Evolutionary conservation across 2,329 filamentous ascomycete genomes (phyloP).

Genomic region (Alternaria incomplexa): DNA sequence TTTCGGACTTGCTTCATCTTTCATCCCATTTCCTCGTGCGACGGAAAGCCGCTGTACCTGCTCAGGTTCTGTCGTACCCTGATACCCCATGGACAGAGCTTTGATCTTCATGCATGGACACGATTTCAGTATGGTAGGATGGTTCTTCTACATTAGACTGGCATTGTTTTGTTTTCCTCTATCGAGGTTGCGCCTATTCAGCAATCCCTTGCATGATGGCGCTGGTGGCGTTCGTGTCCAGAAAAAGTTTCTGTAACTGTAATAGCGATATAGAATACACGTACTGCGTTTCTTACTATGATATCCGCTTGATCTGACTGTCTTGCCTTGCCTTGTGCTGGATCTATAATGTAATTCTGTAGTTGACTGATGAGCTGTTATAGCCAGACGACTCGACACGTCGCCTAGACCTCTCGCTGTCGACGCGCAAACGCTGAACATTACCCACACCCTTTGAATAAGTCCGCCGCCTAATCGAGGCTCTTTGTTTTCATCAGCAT

Average conservation of each 20-base stretch:
- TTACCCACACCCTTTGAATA: background rate
- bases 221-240: conserved; percentile 30
- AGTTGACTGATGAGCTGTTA: background rate
- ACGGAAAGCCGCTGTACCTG: conserved; percentile 11
- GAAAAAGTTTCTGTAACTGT: conserved; percentile 34
- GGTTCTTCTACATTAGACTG: conserved; percentile 34
- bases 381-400: background rate
- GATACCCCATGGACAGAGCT: conserved; percentile 40
- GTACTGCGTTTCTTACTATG: conserved; percentile 6
- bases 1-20: conserved; percentile 18
- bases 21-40: conserved; percentile 7
- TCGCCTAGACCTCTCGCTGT: background rate
- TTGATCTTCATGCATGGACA: conserved; percentile 20
- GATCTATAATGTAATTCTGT: background rate
- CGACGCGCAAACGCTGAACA: background rate
- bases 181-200: conserved; percentile 10
- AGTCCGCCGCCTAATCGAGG: background rate
- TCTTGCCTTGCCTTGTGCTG: background rate
- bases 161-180: conserved; percentile 26
- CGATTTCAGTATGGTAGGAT: conserved; percentile 11
- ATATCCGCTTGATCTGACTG: background rate
- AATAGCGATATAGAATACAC: conserved; percentile 36
- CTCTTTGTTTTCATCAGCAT: background rate
- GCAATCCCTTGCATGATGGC: conserved; percentile 30
- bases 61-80: conserved; percentile 29